Percentiles rank a stretch among this genome's conserved stretches.
Conservation (phyloP, 495 filamentous ascomycete species). For the Penicillium daleae region DNA sequence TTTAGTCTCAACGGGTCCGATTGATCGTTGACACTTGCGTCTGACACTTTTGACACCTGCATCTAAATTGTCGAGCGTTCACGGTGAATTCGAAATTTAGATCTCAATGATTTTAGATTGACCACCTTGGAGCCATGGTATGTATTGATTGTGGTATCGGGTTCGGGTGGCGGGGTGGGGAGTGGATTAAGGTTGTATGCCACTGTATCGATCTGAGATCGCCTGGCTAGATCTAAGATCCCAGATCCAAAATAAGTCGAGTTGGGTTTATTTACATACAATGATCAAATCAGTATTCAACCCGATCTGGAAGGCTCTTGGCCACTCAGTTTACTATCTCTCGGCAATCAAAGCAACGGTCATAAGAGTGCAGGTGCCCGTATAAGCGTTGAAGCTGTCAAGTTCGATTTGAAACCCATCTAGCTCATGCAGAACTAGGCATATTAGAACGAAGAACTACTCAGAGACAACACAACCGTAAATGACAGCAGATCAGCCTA, state of each 20-base stretch:
- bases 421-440: background rate
- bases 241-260: background rate
- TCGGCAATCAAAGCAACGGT: background rate
- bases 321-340: background rate
- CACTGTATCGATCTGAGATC: conserved; percentile 9
- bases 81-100: background rate
- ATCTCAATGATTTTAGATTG: background rate
- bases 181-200: conserved; percentile 5
- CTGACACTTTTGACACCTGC: conserved; percentile 7
- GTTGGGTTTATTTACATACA: background rate
- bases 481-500: background rate
- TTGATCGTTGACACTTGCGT: conserved; percentile 3
- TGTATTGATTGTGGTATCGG: background rate
- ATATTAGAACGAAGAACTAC: background rate
- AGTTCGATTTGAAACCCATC: conserved; percentile 1
- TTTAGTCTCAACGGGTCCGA: conserved; percentile 13
- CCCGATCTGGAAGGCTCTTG: background rate
- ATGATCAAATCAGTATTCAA: background rate
- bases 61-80: background rate
- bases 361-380: background rate
- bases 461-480: background rate
- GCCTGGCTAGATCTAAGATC: conserved; percentile 7
- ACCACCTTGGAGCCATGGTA: background rate
- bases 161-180: background rate
- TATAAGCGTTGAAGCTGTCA: background rate